These are phyloP conservation scores for Saccharomycodes ludwigii DNA, from an alignment of 805 yeast genomes.

Conservation along the genomic window DNA sequence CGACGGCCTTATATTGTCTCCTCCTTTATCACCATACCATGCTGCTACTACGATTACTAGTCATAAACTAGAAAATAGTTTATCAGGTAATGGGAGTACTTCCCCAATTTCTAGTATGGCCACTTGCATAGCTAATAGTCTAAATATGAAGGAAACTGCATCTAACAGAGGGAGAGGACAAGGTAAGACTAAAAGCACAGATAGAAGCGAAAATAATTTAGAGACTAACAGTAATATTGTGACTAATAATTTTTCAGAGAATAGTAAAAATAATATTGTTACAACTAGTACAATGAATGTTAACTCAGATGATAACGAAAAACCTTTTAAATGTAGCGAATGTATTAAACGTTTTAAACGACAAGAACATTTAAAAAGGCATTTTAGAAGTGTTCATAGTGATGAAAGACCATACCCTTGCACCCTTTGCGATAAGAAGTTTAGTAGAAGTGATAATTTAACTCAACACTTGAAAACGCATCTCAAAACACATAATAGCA, in stretches of 20 bases:
- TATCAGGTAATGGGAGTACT: too few relatives aligned
- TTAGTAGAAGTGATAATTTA: slow-evolving; percentile 55
- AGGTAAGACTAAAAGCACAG: too few relatives aligned
- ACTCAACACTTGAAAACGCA: slow-evolving; percentile 53
- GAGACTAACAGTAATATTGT: neutral
- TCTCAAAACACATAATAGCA: slow-evolving; percentile 18
- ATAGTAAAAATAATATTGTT: slow-evolving; percentile 5
- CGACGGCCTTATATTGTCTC: too few relatives aligned
- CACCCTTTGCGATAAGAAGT: slow-evolving; percentile 42
- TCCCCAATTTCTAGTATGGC: slow-evolving; percentile 2
- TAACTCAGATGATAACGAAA: slow-evolving; percentile 20
- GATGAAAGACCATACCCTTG: slow-evolving; percentile 49
- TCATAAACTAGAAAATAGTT: too few relatives aligned
- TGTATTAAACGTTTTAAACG: slow-evolving; percentile 40
- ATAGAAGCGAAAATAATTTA: neutral
- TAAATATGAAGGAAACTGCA: neutral
- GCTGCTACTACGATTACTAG: too few relatives aligned
- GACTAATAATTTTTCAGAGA: neutral
- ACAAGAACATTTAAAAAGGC: slow-evolving; percentile 57
- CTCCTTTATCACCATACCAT: too few relatives aligned
- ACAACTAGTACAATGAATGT: slow-evolving; percentile 10
- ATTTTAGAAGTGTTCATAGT: slow-evolving; percentile 54
- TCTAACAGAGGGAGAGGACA: too few relatives aligned
- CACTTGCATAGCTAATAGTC: slow-evolving; percentile 5
- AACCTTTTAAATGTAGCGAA: slow-evolving; percentile 25